Conservation (phyloP, 2,329 filamentous ascomycete species). For the Fusarium falciforme region DNA sequence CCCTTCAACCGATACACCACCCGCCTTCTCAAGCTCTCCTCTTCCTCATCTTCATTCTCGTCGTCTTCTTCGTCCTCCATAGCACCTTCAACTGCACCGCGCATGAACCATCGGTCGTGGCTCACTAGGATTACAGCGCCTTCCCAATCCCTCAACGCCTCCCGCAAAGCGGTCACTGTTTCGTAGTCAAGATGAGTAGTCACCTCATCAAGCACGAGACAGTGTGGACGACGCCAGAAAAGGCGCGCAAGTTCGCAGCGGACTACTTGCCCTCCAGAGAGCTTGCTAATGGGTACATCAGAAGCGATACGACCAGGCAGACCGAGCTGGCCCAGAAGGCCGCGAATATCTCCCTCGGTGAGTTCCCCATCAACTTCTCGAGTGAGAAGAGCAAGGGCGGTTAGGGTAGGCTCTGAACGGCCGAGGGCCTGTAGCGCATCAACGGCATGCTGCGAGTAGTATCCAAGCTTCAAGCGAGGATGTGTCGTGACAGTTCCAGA, state of each 20-base stretch:
- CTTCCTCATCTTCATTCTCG: conserved; percentile 52
- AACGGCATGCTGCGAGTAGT: conserved; percentile 85
- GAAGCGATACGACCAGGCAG: conserved; percentile 77
- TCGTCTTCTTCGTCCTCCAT: conserved; percentile 54
- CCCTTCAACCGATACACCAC: conserved; percentile 70
- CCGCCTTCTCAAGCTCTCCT: conserved; percentile 59
- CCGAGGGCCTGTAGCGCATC: conserved; percentile 73
- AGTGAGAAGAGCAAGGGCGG: conserved; percentile 73
- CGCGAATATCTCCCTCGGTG: conserved; percentile 75
- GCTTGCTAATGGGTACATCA: conserved; percentile 76
- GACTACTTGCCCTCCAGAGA: conserved; percentile 85
- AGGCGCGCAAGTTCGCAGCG: conserved; percentile 73
- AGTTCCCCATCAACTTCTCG: conserved; percentile 63
- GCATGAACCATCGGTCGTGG: conserved; percentile 86
- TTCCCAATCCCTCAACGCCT: conserved; percentile 74
- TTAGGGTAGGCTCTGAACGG: conserved; percentile 61
- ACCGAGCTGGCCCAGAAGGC: conserved; percentile 75
- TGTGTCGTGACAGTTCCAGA: conserved; percentile 73
- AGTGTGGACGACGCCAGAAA: conserved; percentile 76
- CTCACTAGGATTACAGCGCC: conserved; percentile 82
- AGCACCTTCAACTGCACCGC: conserved; percentile 68
- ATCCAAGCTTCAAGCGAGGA: conserved; percentile 75
- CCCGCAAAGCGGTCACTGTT: conserved; percentile 78
- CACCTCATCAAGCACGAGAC: conserved; percentile 82
- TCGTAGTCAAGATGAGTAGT: conserved; percentile 89